Conservation (phyloP, 1,284 basidiomycete genomes). For the Ustilago tritici region DNA sequence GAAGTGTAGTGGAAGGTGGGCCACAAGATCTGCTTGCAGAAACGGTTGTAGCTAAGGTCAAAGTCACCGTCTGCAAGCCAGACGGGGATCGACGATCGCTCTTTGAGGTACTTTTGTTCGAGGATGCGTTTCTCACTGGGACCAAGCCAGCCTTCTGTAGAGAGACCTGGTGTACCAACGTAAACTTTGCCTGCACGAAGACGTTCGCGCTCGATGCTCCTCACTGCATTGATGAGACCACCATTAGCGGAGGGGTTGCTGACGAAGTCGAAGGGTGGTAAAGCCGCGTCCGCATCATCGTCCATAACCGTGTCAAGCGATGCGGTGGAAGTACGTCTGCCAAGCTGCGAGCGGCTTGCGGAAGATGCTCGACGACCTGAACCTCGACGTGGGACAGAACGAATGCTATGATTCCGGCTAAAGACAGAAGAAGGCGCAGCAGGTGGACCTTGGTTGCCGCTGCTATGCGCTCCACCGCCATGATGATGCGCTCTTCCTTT, state of each 20-base stretch:
- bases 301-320: conserved; percentile 49
- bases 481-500: conserved; percentile 28
- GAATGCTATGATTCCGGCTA: conserved; percentile 46
- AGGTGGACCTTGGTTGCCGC: conserved; percentile 39
- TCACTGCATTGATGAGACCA: conserved; percentile 68
- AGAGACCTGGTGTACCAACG: conserved; percentile 64
- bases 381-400: conserved; percentile 22
- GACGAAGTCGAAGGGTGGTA: conserved; percentile 62
- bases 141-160: conserved; percentile 61
- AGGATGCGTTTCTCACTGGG: conserved; percentile 73
- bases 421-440: conserved; percentile 47
- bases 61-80: conserved; percentile 79
- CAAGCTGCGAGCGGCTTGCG: conserved; percentile 33
- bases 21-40: conserved; percentile 91
- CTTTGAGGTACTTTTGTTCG: conserved; percentile 75
- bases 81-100: conserved; percentile 77
- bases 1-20: conserved; percentile 87
- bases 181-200: conserved; percentile 61
- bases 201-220: conserved; percentile 57
- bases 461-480: conserved; percentile 1
- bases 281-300: conserved; percentile 17
- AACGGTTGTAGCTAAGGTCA: conserved; percentile 82
- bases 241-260: conserved; percentile 67
- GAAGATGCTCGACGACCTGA: conserved; percentile 39
- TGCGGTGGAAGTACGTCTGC: conserved; percentile 44